These are phyloP conservation scores for Tetracladium setigerum DNA, from an alignment of 495 filamentous ascomycete species.

Conservation along the genomic window DNA sequence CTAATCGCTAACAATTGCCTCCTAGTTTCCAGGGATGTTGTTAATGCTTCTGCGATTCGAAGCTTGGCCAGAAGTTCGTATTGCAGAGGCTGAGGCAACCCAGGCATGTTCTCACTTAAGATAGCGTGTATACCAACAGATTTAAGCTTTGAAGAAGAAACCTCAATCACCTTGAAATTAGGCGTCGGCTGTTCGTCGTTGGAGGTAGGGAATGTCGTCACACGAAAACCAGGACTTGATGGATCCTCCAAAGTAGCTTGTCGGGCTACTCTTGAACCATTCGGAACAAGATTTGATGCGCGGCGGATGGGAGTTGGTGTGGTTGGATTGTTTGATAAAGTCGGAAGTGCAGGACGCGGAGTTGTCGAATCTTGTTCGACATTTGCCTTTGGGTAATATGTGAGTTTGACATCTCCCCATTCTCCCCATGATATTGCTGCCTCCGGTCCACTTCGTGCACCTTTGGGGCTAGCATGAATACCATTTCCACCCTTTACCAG, in stretches of 20 bases:
- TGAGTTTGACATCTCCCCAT: conserved; percentile 57
- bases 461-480: conserved; percentile 19
- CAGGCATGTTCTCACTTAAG: conserved; percentile 50
- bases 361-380: conserved; percentile 20
- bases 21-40: conserved; percentile 53
- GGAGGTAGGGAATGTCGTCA: conserved; percentile 16
- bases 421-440: conserved; percentile 46
- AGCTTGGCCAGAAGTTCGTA: conserved; percentile 85
- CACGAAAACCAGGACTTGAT: conserved; percentile 6
- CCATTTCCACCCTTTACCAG: conserved; percentile 39
- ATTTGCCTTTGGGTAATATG: conserved; percentile 50
- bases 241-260: conserved; percentile 16
- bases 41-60: conserved; percentile 71
- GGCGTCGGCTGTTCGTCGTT: conserved; percentile 46
- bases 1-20: conserved; percentile 74
- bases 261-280: conserved; percentile 16
- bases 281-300: conserved; percentile 23
- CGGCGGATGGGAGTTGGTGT: conserved; percentile 46
- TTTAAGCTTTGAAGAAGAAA: conserved; percentile 57
- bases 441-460: conserved; percentile 6
- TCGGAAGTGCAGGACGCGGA: conserved; percentile 5
- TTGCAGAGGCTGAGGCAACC: conserved; percentile 62
- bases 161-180: conserved; percentile 55
- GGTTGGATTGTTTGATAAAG: conserved; percentile 28
- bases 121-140: conserved; percentile 58